These are phyloP conservation scores for Paspalum notatum DNA, from an alignment of 176 grass and related monocot genomes.

Conservation along the genomic window DNA sequence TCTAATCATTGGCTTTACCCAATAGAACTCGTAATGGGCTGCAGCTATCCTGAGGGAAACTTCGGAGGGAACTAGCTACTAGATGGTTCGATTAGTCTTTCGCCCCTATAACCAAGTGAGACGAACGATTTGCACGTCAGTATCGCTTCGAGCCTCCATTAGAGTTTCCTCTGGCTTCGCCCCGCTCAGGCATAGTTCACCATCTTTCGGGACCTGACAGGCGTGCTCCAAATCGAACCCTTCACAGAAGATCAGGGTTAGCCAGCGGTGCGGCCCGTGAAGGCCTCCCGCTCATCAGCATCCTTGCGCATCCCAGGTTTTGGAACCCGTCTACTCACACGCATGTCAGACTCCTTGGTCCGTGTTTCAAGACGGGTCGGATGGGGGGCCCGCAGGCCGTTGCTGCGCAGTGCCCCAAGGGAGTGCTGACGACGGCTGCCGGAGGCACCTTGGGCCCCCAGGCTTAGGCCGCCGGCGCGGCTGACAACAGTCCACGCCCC, in stretches of 20 bases:
- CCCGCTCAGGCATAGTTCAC: conserved; percentile 56
- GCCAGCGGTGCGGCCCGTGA: conserved; percentile 45
- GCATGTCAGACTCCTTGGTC: conserved; percentile 79
- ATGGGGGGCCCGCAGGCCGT: conserved; percentile 32
- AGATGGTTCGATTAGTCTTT: conserved; percentile 53
- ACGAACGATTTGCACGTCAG: conserved; percentile 32
- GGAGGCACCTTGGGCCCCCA: too few species aligned
- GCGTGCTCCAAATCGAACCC: conserved; percentile 74
- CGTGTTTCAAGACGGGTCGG: conserved; percentile 80
- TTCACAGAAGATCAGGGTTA: conserved; percentile 64
- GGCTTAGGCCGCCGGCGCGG: too few species aligned
- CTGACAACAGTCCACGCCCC: too few species aligned
- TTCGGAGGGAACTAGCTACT: conserved; percentile 48
- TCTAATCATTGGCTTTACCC: too few species aligned
- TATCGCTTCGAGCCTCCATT: conserved; percentile 67
- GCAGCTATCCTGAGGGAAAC: conserved; percentile 57
- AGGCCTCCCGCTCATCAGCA: background rate
- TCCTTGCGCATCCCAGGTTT: background rate
- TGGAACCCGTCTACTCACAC: background rate
- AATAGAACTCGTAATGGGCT: conserved; percentile 11
- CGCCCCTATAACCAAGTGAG: conserved; percentile 33
- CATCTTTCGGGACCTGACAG: conserved; percentile 51
- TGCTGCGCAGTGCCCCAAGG: background rate
- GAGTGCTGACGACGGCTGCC: too few species aligned
- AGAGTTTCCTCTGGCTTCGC: conserved; percentile 76